Evolutionary conservation across 139 green algal species (phyloP).

Genomic region (Pleodorina starrii): DNA sequence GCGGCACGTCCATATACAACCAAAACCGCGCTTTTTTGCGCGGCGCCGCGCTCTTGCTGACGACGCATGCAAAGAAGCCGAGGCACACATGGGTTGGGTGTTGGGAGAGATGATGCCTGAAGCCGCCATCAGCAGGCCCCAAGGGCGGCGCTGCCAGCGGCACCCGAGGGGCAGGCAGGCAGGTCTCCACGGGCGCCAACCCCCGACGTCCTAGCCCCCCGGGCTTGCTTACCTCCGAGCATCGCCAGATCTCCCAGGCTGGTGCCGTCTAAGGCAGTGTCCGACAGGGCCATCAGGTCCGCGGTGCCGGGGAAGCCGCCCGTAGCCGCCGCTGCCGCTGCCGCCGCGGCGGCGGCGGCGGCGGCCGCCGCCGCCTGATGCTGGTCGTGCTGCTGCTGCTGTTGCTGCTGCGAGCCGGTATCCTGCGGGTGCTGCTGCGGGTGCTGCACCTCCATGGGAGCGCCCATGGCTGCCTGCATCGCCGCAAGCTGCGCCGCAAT

Average conservation of each 20-base stretch:
- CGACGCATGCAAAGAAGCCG: no score
- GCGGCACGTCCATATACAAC: no score
- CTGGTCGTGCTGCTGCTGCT: neutral
- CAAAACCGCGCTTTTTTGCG: no score
- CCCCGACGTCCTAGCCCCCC: no score
- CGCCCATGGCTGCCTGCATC: neutral
- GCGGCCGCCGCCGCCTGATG: neutral
- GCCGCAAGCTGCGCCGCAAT: slow-evolving; percentile 2
- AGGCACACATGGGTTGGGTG: no score
- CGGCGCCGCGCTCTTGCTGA: no score
- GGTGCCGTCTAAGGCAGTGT: neutral
- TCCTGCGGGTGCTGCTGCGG: slow-evolving; percentile 5
- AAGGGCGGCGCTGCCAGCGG: no score
- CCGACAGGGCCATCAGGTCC: slow-evolving; percentile 22
- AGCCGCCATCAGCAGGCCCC: no score
- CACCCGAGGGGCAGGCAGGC: no score
- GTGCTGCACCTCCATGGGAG: neutral
- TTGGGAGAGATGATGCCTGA: no score
- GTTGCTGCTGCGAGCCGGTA: slow-evolving; percentile 1
- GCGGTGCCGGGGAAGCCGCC: neutral
- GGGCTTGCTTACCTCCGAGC: slow-evolving; percentile 20
- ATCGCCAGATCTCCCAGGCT: slow-evolving; percentile 24
- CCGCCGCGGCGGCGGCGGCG: neutral
- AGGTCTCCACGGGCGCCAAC: no score
- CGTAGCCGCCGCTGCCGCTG: neutral